Evolutionary conservation across 345 rosid genomes (phyloP).

Genomic region (Hevea brasiliensis): DNA sequence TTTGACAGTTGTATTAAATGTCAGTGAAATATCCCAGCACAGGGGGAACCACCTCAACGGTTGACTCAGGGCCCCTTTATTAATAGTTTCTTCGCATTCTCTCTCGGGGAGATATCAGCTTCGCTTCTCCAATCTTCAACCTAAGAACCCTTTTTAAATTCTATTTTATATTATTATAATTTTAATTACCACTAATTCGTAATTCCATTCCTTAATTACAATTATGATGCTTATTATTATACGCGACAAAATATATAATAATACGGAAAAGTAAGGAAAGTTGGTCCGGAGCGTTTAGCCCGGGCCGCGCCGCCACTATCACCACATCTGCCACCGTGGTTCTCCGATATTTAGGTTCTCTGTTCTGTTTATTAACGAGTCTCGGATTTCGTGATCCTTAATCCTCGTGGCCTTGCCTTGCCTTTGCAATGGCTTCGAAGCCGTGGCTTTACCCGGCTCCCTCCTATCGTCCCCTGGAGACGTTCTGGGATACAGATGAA

Average conservation of each 20-base stretch:
- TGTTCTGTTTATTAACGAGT: background rate
- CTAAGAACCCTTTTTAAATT: background rate
- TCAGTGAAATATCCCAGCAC: background rate
- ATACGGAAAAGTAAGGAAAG: background rate
- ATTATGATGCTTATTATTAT: too few relatives aligned
- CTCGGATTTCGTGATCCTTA: background rate
- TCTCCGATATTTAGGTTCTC: background rate
- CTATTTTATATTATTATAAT: background rate
- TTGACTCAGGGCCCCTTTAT: background rate
- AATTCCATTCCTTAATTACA: background rate
- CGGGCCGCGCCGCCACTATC: background rate
- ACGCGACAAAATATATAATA: background rate
- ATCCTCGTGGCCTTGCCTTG: constrained; percentile 5
- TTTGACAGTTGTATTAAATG: constrained; percentile 5
- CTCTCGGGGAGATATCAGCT: background rate
- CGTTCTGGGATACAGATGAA: constrained; percentile 84
- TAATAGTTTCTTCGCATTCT: background rate
- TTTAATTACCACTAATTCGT: background rate
- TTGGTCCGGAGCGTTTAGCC: constrained; percentile 6
- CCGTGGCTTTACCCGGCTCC: constrained; percentile 87
- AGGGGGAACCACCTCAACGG: background rate
- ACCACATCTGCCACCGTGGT: background rate
- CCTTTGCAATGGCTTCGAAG: constrained; percentile 65
- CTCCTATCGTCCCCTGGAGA: constrained; percentile 68
- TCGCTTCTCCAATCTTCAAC: background rate